Evolutionary conservation across 345 rosid species (phyloP).

Genomic region (Lumnitzera littorea): DNA sequence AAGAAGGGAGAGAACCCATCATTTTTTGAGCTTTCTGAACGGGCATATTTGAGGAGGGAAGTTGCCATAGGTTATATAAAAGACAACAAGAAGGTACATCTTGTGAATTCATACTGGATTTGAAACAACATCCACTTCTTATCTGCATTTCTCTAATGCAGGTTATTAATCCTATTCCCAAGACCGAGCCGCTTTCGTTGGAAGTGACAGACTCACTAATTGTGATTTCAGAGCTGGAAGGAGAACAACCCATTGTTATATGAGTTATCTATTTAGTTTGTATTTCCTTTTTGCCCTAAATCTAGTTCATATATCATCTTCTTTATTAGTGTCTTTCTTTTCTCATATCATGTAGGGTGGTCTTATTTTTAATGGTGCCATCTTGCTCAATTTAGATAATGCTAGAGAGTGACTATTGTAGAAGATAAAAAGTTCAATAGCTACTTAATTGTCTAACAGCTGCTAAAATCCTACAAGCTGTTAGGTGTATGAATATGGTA

Average conservation of each 20-base stretch:
- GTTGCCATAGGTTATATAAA: constrained; percentile 88
- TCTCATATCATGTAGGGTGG: too few species aligned
- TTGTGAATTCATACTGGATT: background rate
- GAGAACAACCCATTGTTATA: constrained; percentile 42
- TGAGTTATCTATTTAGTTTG: background rate
- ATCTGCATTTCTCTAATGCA: constrained; percentile 18
- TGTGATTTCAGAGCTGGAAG: constrained; percentile 92
- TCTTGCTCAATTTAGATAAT: too few species aligned
- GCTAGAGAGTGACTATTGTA: too few species aligned
- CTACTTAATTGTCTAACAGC: too few species aligned
- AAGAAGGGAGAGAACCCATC: constrained; percentile 78
- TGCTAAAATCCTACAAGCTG: too few species aligned
- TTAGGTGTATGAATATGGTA: too few species aligned
- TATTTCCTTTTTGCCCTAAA: constrained; percentile 13
- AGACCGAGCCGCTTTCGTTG: constrained; percentile 54
- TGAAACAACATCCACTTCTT: too few species aligned
- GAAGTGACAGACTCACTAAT: constrained; percentile 56
- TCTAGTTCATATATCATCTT: background rate
- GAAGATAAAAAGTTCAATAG: too few species aligned
- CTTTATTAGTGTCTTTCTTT: background rate
- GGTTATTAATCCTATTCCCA: constrained; percentile 75
- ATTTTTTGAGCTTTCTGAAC: constrained; percentile 68
- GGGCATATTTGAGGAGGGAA: constrained; percentile 70
- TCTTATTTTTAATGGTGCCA: too few species aligned
- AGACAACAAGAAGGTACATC: constrained; percentile 50